Evolutionary conservation across 345 rosid species (phyloP).

Genomic region (Ceriops decandra): DNA sequence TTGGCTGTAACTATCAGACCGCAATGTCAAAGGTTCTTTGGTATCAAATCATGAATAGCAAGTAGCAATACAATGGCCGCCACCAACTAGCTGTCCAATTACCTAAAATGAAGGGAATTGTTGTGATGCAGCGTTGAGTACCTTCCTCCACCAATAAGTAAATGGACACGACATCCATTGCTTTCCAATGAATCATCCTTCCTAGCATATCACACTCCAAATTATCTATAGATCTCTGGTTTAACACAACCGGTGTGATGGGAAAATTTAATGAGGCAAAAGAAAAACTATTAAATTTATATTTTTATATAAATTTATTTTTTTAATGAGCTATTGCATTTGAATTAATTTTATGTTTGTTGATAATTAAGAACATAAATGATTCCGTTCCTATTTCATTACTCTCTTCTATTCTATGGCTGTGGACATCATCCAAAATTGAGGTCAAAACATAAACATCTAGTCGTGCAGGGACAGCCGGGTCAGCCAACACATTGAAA

Average conservation of each 20-base stretch:
- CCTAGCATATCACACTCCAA: no score
- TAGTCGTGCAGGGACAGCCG: background rate
- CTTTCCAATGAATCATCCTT: background rate
- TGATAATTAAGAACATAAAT: no score
- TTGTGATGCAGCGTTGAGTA: conserved; percentile 25
- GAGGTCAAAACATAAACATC: conserved; percentile 11
- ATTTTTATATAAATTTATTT: no score
- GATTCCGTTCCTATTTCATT: background rate
- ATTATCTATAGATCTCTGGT: no score
- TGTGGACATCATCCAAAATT: conserved; percentile 17
- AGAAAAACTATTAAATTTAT: no score
- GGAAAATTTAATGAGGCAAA: no score
- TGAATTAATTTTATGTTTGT: no score
- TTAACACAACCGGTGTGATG: no score
- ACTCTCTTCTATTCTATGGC: background rate
- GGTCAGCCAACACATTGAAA: background rate
- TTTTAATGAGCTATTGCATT: no score
- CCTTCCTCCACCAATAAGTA: conserved; percentile 14
- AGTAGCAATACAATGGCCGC: conserved; percentile 16
- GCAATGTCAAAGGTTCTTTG: conserved; percentile 5
- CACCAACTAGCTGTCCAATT: conserved; percentile 11
- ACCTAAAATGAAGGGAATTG: conserved; percentile 11
- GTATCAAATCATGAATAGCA: conserved; percentile 1
- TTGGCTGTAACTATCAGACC: conserved; percentile 4
- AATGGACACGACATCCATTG: background rate